Base-by-base conservation (phyloP, 306 rosid genomes). In the Fragaria ananassa region DNA sequence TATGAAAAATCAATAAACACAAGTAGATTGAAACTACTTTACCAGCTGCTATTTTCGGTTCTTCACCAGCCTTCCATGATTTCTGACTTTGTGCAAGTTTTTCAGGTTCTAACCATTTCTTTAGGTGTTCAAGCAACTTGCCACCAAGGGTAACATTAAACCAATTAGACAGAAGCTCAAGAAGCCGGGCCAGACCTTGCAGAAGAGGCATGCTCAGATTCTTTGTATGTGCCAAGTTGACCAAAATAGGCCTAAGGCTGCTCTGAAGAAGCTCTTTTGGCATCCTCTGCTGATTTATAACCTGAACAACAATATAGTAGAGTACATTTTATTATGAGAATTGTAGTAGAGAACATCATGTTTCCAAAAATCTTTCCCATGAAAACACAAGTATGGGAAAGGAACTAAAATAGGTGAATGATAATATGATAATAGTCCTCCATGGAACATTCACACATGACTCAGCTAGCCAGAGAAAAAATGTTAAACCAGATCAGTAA, bases 21-120 rank as follows among this genome's bases (percentile, higher is more conserved):
- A 63, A 75, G 53, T 68, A 81, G 68, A 77, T 62, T 25, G 70
- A 81, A 68, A 75, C 72, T 68, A 67, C 72, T 63, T 78, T 82
- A 96, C 99, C 99, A 66, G 99, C 99, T 10, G 99, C 99, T 83
- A 96, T 92, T 87, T 92, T 96, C 51, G 99, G 99, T 83, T 96
- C 99, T 87, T 96, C 99, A 68, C 99, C 99, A 73, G 99, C 93
- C 88, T 96, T 96, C 99, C 99, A 96, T 82, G 90, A 69, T 80
- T 92, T 92, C 84, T 96, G 99, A 84, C 93, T 86, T 62, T 92
- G 96, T 50, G 98, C 98, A 80, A 96, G 96, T 78, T 96, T 96
- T 85, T 96, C 99, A 66, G 99, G 99, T 84, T 96, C 99, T 81
- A 92, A 83, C 99, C 99, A 96, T 92, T 93, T 96, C 87, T 87